These are phyloP conservation scores for Cercophora scortea DNA, from an alignment of 495 filamentous ascomycete species.

Conservation along the genomic window DNA sequence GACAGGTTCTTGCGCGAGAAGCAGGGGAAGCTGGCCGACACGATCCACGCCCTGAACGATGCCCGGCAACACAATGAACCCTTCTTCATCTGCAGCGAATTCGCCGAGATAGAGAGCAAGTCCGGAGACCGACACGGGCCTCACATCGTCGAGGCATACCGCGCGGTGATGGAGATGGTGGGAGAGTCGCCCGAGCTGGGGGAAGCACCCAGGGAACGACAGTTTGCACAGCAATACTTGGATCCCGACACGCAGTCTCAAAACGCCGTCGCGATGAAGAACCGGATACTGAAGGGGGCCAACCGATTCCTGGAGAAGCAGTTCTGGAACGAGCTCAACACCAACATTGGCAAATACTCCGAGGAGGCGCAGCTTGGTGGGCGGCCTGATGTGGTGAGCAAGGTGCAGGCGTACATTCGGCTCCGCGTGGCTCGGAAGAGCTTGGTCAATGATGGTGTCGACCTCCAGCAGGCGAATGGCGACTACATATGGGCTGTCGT, in stretches of 20 bases:
- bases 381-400: conserved; percentile 76
- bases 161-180: conserved; percentile 65
- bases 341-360: conserved; percentile 70
- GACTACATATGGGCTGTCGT: conserved; percentile 91
- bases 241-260: conserved; percentile 59
- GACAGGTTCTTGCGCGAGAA: conserved; percentile 71
- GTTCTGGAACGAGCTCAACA: conserved; percentile 65
- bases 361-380: conserved; percentile 86
- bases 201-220: conserved; percentile 60
- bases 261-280: conserved; percentile 54
- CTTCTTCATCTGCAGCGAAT: conserved; percentile 64
- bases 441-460: conserved; percentile 63
- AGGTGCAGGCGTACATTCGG: conserved; percentile 84
- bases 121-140: conserved; percentile 56
- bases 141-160: conserved; percentile 70
- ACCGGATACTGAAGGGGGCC: conserved; percentile 69
- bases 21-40: conserved; percentile 67
- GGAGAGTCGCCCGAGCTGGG: conserved; percentile 52
- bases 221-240: conserved; percentile 65
- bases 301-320: conserved; percentile 65
- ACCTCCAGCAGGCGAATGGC: conserved; percentile 63
- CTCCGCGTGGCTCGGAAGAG: conserved; percentile 68
- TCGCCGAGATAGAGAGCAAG: conserved; percentile 61
- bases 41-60: conserved; percentile 67
- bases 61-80: conserved; percentile 55